phyloP scores from a whole-genome alignment of 805 yeast genomes.

The Brettanomyces naardenensis region DNA sequence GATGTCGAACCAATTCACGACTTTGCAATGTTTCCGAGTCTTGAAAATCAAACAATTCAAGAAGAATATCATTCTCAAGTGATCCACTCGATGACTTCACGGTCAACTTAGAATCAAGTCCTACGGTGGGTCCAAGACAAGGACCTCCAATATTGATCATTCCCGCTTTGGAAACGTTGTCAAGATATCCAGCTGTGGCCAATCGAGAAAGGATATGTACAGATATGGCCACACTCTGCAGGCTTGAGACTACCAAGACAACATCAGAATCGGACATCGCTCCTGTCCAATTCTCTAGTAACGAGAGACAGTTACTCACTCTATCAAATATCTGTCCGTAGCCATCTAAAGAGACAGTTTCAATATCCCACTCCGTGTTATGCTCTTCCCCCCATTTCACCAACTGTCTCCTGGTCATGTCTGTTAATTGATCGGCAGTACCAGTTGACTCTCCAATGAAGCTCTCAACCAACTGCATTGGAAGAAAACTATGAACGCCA shows the following conservation, averaged over 20 bases:
- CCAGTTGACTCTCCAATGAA: slow-evolving; percentile 91
- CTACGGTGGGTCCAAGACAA: slow-evolving; percentile 84
- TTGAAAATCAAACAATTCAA: slow-evolving; percentile 84
- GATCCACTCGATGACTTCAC: slow-evolving; percentile 72
- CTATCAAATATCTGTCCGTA: slow-evolving; percentile 85
- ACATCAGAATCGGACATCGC: slow-evolving; percentile 58
- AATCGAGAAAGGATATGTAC: slow-evolving; percentile 50
- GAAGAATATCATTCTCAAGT: slow-evolving; percentile 76
- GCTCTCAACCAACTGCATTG: slow-evolving; percentile 73
- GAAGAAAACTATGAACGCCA: slow-evolving; percentile 94
- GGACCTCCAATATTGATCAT: slow-evolving; percentile 88
- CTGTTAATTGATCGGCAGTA: slow-evolving; percentile 72
- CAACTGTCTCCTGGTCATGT: slow-evolving; percentile 70
- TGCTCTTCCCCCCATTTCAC: slow-evolving; percentile 48
- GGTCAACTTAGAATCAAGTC: slow-evolving; percentile 72
- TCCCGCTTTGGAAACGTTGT: slow-evolving; percentile 50
- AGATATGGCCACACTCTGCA: slow-evolving; percentile 90
- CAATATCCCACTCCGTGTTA: slow-evolving; percentile 42
- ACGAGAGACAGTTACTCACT: slow-evolving; percentile 61
- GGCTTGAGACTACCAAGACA: slow-evolving; percentile 79
- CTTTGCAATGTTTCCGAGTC: slow-evolving; percentile 67
- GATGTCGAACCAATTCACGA: slow-evolving; percentile 54
- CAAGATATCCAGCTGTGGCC: slow-evolving; percentile 48
- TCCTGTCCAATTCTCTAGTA: slow-evolving; percentile 62
- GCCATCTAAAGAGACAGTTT: slow-evolving; percentile 83